Percentiles rank a stretch among this genome's conserved stretches.
phyloP scores from a whole-genome alignment of 2,329 filamentous ascomycete genomes.

The Claviceps sp. region DNA sequence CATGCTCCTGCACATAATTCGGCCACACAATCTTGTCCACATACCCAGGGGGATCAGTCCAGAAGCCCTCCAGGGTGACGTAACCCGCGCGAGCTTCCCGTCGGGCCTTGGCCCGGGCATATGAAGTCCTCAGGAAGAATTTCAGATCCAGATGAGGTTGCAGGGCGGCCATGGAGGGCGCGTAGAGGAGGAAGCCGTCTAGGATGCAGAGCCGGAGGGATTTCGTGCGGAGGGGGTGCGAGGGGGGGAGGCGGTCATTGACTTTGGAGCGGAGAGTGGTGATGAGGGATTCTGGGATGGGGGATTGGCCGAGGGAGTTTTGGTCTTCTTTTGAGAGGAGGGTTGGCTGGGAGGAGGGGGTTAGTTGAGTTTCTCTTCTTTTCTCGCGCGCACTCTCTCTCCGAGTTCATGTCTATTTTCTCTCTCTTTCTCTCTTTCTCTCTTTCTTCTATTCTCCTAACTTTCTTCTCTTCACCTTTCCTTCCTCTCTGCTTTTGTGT shows the following conservation, averaged over 20 bases:
- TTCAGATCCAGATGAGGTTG: conserved; percentile 56
- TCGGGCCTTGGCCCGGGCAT: conserved; percentile 47
- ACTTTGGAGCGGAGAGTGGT: conserved; percentile 33
- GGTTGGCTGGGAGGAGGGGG: conserved; percentile 12
- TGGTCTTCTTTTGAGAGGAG: conserved; percentile 38
- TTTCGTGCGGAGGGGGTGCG: conserved; percentile 21
- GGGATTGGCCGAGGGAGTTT: conserved; percentile 44
- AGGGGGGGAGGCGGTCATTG: conserved; percentile 29
- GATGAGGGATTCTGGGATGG: conserved; percentile 35
- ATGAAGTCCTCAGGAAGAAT: conserved; percentile 63
- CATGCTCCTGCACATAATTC: conserved; percentile 72
- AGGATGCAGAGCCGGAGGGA: conserved; percentile 52
- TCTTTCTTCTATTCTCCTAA: neutral
- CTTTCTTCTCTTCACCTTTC: neutral
- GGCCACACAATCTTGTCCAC: conserved; percentile 94
- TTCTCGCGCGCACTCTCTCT: too few species aligned
- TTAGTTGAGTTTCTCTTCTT: neutral
- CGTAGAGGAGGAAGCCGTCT: conserved; percentile 81
- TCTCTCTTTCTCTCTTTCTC: neutral
- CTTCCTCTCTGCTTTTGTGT: neutral
- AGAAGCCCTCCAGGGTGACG: conserved; percentile 79
- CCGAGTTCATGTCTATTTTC: neutral
- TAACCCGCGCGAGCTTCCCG: conserved; percentile 61
- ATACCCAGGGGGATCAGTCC: conserved; percentile 87
- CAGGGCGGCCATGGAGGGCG: conserved; percentile 39